Evolutionary conservation across 768 basidiomycete species (phyloP), one percentile per base, ranked within the genome.

Genomic region (Pulveroboletus sp.): DNA sequence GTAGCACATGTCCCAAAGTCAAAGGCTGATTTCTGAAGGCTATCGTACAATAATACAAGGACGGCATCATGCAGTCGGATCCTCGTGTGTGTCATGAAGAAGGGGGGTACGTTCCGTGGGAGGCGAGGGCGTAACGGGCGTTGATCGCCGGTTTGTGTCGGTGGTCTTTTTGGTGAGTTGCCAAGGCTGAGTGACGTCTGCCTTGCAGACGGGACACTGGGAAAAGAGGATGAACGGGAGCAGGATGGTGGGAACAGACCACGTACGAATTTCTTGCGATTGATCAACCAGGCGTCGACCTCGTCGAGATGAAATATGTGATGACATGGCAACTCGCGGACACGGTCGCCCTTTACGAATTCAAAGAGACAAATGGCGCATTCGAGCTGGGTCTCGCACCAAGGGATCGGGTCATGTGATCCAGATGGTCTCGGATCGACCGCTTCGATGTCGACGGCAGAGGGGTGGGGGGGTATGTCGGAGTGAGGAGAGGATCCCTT

Each of bases 241-340:
- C 40, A 50, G 37, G 29, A 2, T 20, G 34, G n/a, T 2, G 27
- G 27, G 29, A 17, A 43, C 46, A 42, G 23, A 33, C 49, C 13
- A 75, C 87, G 62, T 61, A 94, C 94, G 67, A 95, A 69, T 74
- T 97, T 97, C 75, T 94, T 91, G 67, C 90, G 81, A 52, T 87
- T 83, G 47, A 94, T 85, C 51, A 98, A 70, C 95, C 95, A 98
- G 55, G 86, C 79, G 64, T 94, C 92, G 33, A 97, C 81, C 65
- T 97, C 95, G 31, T 85, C 78, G 38, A 90, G 78, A 69, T 98
- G 95, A 71, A 97, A 98, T 45, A 98, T 84, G 65, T 98, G 95
- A 40, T 89, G 87, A 61, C 95, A 98, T 2, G 95, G 95, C 34
- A 97, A 65, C 43, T 94, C 90, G 57, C 94, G 81, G 36, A 97